Percentiles rank a stretch among this genome's conserved stretches.
These are phyloP conservation scores for Fusarium agapanthi DNA, from an alignment of 2,329 filamentous ascomycete genomes.

Conservation along the genomic window DNA sequence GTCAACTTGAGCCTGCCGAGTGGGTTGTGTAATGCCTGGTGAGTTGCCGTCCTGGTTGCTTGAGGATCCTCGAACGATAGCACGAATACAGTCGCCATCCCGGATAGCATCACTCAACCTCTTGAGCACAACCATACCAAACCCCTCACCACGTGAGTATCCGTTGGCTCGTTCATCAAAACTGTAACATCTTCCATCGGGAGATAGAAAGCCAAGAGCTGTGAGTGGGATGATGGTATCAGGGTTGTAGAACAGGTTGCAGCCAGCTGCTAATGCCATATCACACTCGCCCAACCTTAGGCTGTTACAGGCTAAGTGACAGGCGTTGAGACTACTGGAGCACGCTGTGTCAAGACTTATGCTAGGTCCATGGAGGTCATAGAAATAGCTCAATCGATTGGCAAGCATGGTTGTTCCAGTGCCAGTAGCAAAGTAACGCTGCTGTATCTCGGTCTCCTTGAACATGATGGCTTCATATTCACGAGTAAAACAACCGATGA, in stretches of 20 bases:
- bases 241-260: slow-evolving; percentile 1
- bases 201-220: neutral
- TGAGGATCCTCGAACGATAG: neutral
- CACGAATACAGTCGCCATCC: neutral
- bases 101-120: neutral
- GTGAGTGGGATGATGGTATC: slow-evolving; percentile 3
- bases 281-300: neutral
- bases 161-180: neutral
- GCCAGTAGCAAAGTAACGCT: neutral
- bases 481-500: slow-evolving; percentile 4
- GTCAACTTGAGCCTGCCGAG: neutral
- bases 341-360: slow-evolving; percentile 4
- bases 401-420: slow-evolving; percentile 6
- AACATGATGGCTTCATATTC: slow-evolving; percentile 11
- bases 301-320: neutral
- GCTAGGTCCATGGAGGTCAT: neutral
- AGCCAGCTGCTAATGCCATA: slow-evolving; percentile 1
- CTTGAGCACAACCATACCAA: neutral
- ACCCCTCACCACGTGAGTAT: neutral
- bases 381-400: slow-evolving; percentile 7
- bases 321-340: neutral
- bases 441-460: slow-evolving; percentile 2
- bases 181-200: neutral
- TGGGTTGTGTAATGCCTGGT: neutral
- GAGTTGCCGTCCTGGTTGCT: neutral